phyloP scores from a whole-genome alignment of 2,329 filamentous ascomycete species.

The Phymatotrichopsis omnivora region DNA sequence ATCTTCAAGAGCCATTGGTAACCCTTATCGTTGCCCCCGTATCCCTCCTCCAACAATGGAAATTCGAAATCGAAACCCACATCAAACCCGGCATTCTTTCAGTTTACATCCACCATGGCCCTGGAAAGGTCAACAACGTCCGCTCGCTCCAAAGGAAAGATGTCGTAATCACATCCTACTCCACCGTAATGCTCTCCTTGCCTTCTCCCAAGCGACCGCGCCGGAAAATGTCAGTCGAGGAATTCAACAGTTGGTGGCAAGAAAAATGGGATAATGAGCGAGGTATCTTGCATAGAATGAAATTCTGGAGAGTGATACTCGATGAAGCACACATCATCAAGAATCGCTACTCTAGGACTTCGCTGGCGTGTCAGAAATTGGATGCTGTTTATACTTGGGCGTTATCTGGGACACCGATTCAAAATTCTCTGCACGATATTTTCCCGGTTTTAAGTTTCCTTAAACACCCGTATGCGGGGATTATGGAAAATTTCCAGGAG shows the following conservation, averaged over 20 bases:
- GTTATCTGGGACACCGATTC: constrained; percentile 90
- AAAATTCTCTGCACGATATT: constrained; percentile 73
- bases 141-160: constrained; percentile 74
- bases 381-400: constrained; percentile 88
- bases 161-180: constrained; percentile 93
- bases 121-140: constrained; percentile 67
- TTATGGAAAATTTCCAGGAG: not conserved
- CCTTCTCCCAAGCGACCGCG: constrained; percentile 59
- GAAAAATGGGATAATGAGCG: constrained; percentile 34
- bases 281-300: constrained; percentile 33
- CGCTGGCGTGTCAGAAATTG: constrained; percentile 51
- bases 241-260: constrained; percentile 44
- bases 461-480: constrained; percentile 12
- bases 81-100: constrained; percentile 61
- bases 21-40: constrained; percentile 89
- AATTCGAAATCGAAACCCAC: constrained; percentile 79
- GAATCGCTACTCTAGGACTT: constrained; percentile 56
- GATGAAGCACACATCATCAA: constrained; percentile 98
- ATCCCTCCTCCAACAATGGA: constrained; percentile 94
- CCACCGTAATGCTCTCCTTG: constrained; percentile 56
- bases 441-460: constrained; percentile 16
- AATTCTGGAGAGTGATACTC: constrained; percentile 70
- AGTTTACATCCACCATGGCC: constrained; percentile 84
- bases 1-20: constrained; percentile 56
- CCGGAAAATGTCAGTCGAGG: constrained; percentile 43